These are phyloP conservation scores for Flagelloscypha sp. DNA, from an alignment of 768 basidiomycete species.

Conservation along the genomic window DNA sequence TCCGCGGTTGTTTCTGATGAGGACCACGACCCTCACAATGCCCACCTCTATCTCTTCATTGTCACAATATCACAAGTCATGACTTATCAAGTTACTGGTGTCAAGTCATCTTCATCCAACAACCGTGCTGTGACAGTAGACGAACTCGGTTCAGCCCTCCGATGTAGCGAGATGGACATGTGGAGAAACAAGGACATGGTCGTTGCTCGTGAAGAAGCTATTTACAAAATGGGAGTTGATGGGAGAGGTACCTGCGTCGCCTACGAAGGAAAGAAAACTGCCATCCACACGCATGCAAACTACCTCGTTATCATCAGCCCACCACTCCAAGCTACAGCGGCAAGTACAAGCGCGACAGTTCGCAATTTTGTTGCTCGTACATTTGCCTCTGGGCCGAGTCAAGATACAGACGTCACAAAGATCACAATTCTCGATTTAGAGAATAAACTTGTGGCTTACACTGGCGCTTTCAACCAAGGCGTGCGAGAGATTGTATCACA, in stretches of 20 bases:
- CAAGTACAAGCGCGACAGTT: constrained; percentile 65
- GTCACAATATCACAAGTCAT: constrained; percentile 83
- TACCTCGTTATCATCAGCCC: constrained; percentile 90
- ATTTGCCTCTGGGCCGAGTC: constrained; percentile 24
- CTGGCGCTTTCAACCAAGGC: constrained; percentile 72
- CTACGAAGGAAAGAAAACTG: constrained; percentile 86
- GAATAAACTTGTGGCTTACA: constrained; percentile 85
- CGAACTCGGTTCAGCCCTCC: constrained; percentile 77
- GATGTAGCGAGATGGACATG: constrained; percentile 80
- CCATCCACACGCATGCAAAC: constrained; percentile 68
- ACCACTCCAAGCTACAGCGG: constrained; percentile 59
- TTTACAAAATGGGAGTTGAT: constrained; percentile 77
- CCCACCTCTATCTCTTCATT: constrained; percentile 63
- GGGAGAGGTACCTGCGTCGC: constrained; percentile 82
- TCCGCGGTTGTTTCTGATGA: constrained; percentile 4
- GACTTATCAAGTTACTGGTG: constrained; percentile 65
- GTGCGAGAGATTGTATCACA: constrained; percentile 76
- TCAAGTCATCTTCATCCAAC: constrained; percentile 55
- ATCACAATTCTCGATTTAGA: constrained; percentile 87
- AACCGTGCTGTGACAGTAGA: constrained; percentile 73
- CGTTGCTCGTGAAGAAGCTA: constrained; percentile 85
- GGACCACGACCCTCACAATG: constrained; percentile 17
- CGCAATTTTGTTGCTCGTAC: constrained; percentile 60
- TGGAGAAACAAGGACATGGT: constrained; percentile 65
- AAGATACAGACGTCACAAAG: constrained; percentile 58